Base-by-base conservation (phyloP, 306 rosid species). In the Cucumis hystrix region DNA sequence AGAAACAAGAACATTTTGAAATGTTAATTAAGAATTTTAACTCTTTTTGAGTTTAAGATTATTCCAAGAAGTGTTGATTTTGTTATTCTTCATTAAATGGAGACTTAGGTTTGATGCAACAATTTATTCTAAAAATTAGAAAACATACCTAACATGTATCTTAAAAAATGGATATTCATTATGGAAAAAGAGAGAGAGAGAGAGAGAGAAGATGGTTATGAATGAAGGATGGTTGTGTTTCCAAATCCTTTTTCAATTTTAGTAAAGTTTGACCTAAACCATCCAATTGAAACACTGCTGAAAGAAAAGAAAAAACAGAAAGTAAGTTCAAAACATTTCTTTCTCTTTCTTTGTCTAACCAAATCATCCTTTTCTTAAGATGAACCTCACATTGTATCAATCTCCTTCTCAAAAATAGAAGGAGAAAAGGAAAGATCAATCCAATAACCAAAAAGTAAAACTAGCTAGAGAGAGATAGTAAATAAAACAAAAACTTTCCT, bases 211-310 rank as follows among this genome's bases (percentile, higher is more conserved):
- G 80, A 76, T 47, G 62, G 45, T 78, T 77, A 51, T 79, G 83
- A 85, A 86, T 81, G 75, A 69, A 11, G 68, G 83, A 76, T 84
- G 74, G 74, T 77, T 81, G 87, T 83, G 82, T 55, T 72, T 33
- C 79, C 78, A 84, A 52, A 2, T 7, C 4, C 4, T 14, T 15
- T 51, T 14, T 14, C 59, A 66, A 81, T 77, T 84, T 85, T 66
- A 85, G 92, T 80, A 75, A 62, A 78, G 78, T 73, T 84, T 88
- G 97, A 91, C 90, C 88, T 82, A 79, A 83, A 77, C 97, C 96
- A 84, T 84, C 79, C 88, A 88, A 80, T 80, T 83, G 52, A 12
- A n/a, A 9, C 37, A 37, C 77, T 45, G 21, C 30, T n/a, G 20
- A 49, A 25, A 49, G 28, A 21, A 7, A 47, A 71, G 21, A 70